These are phyloP conservation scores for Penicillium sp. DNA, from an alignment of 2,329 filamentous ascomycete genomes.

Conservation along the genomic window DNA sequence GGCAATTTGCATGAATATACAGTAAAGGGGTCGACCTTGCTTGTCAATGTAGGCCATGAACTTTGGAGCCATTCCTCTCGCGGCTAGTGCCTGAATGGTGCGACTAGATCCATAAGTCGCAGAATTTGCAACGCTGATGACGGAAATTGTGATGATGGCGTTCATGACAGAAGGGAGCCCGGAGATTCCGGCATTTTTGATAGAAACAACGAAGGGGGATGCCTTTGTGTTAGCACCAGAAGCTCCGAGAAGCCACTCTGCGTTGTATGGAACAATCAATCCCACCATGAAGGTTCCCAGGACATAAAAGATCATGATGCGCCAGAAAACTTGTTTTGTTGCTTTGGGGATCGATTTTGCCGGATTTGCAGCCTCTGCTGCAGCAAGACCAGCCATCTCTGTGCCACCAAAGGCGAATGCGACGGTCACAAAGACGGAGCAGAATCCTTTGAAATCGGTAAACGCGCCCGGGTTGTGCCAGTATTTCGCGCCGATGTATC, in stretches of 20 bases:
- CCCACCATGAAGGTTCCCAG: conserved; percentile 49
- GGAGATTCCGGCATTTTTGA: conserved; percentile 60
- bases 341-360: conserved; percentile 51
- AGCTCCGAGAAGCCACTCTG: conserved; percentile 44
- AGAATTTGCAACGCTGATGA: conserved; percentile 62
- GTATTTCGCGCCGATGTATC: conserved; percentile 41
- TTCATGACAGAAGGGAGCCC: conserved; percentile 68
- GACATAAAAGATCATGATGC: conserved; percentile 54
- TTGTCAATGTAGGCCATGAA: conserved; percentile 50
- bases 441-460: conserved; percentile 54
- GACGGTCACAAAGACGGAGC: conserved; percentile 58
- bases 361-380: conserved; percentile 55
- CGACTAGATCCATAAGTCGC: conserved; percentile 60
- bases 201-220: conserved; percentile 68
- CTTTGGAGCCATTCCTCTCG: conserved; percentile 47
- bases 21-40: conserved; percentile 47
- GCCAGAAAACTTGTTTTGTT: conserved; percentile 55
- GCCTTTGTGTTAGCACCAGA: conserved; percentile 45
- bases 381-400: conserved; percentile 56
- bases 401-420: conserved; percentile 61
- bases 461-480: conserved; percentile 46
- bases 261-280: conserved; percentile 46
- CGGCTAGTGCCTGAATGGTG: conserved; percentile 57
- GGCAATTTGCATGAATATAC: conserved; percentile 41
- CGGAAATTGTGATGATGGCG: conserved; percentile 63